Evolutionary conservation across 2,329 filamentous ascomycete genomes (phyloP).

Genomic region (Fusarium azukiicola): DNA sequence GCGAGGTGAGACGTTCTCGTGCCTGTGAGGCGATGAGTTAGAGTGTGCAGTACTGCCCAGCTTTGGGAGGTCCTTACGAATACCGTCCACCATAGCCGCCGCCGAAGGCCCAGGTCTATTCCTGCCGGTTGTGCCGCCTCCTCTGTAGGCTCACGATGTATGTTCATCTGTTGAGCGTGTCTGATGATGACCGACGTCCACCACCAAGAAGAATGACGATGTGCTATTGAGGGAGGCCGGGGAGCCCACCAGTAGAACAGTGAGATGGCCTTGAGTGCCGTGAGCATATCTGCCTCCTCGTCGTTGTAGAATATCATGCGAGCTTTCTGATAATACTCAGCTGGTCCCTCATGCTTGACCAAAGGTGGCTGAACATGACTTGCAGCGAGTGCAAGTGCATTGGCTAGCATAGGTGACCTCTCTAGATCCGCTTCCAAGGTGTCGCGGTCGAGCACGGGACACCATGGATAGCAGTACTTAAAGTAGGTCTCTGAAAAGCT

Average conservation of each 20-base stretch:
- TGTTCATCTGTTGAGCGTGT: slow-evolving; percentile 67
- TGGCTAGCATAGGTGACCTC: slow-evolving; percentile 60
- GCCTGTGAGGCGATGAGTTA: slow-evolving; percentile 25
- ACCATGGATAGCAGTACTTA: slow-evolving; percentile 67
- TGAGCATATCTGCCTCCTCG: slow-evolving; percentile 62
- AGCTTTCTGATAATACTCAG: slow-evolving; percentile 64
- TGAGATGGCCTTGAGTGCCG: slow-evolving; percentile 60
- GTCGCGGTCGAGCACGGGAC: slow-evolving; percentile 62
- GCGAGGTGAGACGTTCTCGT: slow-evolving; percentile 57
- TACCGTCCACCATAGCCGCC: slow-evolving; percentile 48
- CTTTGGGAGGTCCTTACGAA: slow-evolving; percentile 38
- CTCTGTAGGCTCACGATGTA: slow-evolving; percentile 63
- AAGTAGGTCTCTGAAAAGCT: slow-evolving; percentile 67
- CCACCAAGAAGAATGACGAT: slow-evolving; percentile 68
- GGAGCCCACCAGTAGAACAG: slow-evolving; percentile 71
- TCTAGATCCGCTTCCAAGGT: slow-evolving; percentile 56
- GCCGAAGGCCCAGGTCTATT: slow-evolving; percentile 36
- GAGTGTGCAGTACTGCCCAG: not conserved
- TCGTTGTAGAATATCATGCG: slow-evolving; percentile 65
- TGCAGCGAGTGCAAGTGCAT: slow-evolving; percentile 64
- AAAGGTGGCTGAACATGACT: slow-evolving; percentile 67
- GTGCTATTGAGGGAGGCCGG: slow-evolving; percentile 60
- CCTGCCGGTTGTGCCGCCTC: slow-evolving; percentile 20
- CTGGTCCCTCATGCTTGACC: slow-evolving; percentile 62
- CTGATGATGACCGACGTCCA: slow-evolving; percentile 68